Conservation (phyloP, 805 yeast species). For the Monosporozyma aerobia region DNA sequence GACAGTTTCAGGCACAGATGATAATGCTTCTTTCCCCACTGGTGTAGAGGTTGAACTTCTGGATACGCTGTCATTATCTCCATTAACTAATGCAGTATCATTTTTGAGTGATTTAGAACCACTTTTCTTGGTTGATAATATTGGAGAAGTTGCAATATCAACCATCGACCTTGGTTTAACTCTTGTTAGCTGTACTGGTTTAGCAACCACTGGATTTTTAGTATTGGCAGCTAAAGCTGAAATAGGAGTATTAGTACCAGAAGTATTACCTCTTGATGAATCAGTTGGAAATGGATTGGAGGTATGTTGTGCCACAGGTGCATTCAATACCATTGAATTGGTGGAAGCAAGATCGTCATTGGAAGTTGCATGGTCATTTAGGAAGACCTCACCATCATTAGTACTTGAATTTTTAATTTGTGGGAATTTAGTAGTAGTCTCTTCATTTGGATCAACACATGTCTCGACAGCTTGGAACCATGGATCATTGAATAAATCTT, state of each 20-base stretch:
- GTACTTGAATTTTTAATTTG: constrained; percentile 18
- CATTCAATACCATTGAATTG: background rate
- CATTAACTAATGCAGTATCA: background rate
- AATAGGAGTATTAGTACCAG: background rate
- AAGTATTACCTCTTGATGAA: background rate
- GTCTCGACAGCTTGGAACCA: constrained; percentile 54
- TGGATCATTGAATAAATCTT: constrained; percentile 49
- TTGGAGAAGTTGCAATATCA: constrained; percentile 15
- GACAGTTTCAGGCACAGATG: background rate
- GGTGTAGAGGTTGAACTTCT: background rate
- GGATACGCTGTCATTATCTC: background rate
- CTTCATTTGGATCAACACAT: constrained; percentile 34
- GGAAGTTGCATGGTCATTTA: constrained; percentile 8
- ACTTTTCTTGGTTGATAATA: background rate
- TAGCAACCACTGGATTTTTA: background rate
- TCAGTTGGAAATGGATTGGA: background rate
- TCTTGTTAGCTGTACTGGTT: background rate
- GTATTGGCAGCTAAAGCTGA: background rate
- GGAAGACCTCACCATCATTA: constrained; percentile 4
- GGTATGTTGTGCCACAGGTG: background rate
- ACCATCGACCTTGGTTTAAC: constrained; percentile 20
- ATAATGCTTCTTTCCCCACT: background rate
- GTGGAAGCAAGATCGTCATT: constrained; percentile 8
- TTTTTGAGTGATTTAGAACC: background rate
- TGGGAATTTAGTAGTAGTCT: constrained; percentile 14